Evolutionary conservation across 306 rosid species (phyloP), one percentile per base, ranked within the genome.

Genomic region (Vachellia collinsii): DNA sequence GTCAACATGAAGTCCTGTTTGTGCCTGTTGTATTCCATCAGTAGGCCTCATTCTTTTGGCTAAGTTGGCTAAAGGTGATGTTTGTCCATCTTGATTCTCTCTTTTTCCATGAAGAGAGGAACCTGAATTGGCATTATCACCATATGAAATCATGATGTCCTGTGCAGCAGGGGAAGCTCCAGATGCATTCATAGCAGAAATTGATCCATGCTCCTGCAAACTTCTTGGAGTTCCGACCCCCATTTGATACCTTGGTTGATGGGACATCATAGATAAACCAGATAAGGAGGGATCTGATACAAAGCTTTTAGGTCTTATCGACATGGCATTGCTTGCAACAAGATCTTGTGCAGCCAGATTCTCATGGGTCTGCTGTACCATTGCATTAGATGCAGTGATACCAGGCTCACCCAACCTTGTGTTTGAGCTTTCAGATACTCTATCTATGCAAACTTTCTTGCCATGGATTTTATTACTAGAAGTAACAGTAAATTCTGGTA

Each of bases 401-500:
- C 89, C 99, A 17, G 88, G 81, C 78, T 96, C 98, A 62, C 85
- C 90, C 80, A 89, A 72, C 84, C 94, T 87, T 64, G 77, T 64
- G 38, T 80, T 88, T 80, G 90, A 79, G 83, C 82, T 85, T 84
- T 90, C 97, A 37, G 90, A 86, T 56, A 92, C 89, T 87, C 93
- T 87, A 70, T 95, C 98, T 11, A 90, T 89, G 86, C 92, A 90
- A 75, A 93, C 86, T 84, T 96, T 96, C 91, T 90, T 96, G 74
- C 91, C 94, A 65, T 87, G 88, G 67, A 79, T 86, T 88, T 83
- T 90, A 82, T 88, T 89, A 79, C 85, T 88, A 68, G 93, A 84
- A 50, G 91, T 84, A 80, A 90, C 87, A 62, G 92, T 81, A 85
- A 87, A 88, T 83, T 96, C 99, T 53, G 90, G 87, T 84, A 92